These are phyloP conservation scores for Podospora australis DNA, from an alignment of 495 filamentous ascomycete species.

Conservation along the genomic window DNA sequence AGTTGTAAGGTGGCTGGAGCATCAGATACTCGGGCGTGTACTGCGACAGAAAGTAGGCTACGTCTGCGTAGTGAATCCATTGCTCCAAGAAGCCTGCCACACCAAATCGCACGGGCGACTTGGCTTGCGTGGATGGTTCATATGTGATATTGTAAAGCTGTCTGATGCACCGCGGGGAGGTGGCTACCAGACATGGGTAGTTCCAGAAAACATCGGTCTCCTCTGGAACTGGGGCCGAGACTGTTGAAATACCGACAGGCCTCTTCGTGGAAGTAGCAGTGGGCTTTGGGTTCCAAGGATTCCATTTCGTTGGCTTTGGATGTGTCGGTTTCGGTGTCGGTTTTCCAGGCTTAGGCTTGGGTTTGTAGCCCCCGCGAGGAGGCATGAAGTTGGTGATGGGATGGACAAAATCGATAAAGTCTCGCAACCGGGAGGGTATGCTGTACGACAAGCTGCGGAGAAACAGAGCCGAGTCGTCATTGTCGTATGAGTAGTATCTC, in stretches of 20 bases:
- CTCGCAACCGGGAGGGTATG: slow-evolving; percentile 36
- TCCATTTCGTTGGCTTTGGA: not conserved
- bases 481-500: slow-evolving; percentile 28
- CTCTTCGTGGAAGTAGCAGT: not conserved
- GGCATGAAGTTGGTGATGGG: slow-evolving; percentile 40
- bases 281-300: not conserved
- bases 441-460: slow-evolving; percentile 40
- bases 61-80: slow-evolving; percentile 54
- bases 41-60: slow-evolving; percentile 43
- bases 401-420: slow-evolving; percentile 37
- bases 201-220: slow-evolving; percentile 8
- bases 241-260: not conserved
- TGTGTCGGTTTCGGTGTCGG: slow-evolving; percentile 1
- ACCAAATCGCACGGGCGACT: slow-evolving; percentile 41
- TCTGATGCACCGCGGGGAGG: slow-evolving; percentile 31
- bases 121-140: slow-evolving; percentile 11
- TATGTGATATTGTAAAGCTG: slow-evolving; percentile 38
- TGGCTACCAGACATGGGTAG: slow-evolving; percentile 24
- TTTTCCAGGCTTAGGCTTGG: not conserved
- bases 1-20: slow-evolving; percentile 49
- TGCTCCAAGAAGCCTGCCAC: slow-evolving; percentile 66
- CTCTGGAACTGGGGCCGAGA: slow-evolving; percentile 17
- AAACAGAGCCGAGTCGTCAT: slow-evolving; percentile 4
- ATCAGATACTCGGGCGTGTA: slow-evolving; percentile 29
- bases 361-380: slow-evolving; percentile 13